Conservation (phyloP, 371 early-diverging fungal genomes). For the Rozella allomycis region DNA sequence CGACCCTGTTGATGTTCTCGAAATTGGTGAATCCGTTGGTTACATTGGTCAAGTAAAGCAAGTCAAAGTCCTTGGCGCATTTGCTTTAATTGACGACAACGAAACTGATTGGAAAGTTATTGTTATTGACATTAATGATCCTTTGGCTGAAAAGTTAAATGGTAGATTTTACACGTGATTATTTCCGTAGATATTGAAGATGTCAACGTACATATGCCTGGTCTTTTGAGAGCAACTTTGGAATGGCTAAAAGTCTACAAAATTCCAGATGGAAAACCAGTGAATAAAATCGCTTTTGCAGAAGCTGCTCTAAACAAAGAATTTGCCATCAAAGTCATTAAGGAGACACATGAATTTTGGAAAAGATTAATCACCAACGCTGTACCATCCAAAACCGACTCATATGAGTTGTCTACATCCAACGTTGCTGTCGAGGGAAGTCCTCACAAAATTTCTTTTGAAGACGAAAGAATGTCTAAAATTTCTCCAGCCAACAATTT, state of each 20-base stretch:
- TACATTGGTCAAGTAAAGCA: constrained; percentile 88
- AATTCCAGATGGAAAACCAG: constrained; percentile 96
- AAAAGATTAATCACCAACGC: constrained; percentile 47
- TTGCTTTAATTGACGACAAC: constrained; percentile 54
- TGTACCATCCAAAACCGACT: constrained; percentile 31
- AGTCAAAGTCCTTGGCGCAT: constrained; percentile 90
- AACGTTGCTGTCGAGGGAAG: constrained; percentile 48
- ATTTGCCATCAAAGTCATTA: constrained; percentile 75
- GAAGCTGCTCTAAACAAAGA: constrained; percentile 67
- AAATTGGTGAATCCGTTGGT: constrained; percentile 82
- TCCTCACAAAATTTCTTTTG: constrained; percentile 42
- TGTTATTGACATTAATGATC: constrained; percentile 87
- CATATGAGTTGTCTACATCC: constrained; percentile 32
- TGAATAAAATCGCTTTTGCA: constrained; percentile 91
- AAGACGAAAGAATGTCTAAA: neutral
- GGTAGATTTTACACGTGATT: constrained; percentile 9
- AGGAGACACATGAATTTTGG: constrained; percentile 91
- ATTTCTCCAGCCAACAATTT: neutral
- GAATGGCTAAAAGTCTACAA: constrained; percentile 99
- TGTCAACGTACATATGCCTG: constrained; percentile 83
- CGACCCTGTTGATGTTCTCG: constrained; percentile 95
- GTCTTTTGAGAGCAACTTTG: constrained; percentile 76
- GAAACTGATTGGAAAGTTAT: constrained; percentile 99
- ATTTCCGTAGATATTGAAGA: constrained; percentile 64
- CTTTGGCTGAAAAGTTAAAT: constrained; percentile 71